These are phyloP conservation scores for Hypoxylon sp. DNA, from an alignment of 2,329 filamentous ascomycete genomes.

Conservation along the genomic window DNA sequence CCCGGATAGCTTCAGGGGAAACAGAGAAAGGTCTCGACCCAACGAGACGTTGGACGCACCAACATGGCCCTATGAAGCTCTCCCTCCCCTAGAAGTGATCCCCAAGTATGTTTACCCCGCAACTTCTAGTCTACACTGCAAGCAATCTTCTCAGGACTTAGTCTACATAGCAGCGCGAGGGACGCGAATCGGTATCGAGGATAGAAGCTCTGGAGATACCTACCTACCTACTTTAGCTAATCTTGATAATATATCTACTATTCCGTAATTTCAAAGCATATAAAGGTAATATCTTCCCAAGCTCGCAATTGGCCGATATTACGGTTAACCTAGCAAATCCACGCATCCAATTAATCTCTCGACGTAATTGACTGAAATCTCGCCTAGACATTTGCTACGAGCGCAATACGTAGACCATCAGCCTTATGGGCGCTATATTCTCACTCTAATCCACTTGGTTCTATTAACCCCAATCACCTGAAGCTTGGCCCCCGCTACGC, in stretches of 20 bases:
- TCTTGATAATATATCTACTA: no score
- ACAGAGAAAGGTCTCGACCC: constrained; percentile 15
- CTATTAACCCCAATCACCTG: constrained; percentile 12
- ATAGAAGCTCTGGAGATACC: neutral
- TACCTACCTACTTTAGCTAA: neutral
- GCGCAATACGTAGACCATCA: constrained; percentile 23
- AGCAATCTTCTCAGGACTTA: neutral
- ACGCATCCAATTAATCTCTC: neutral
- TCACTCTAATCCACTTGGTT: constrained; percentile 2
- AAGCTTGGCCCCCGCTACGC: neutral
- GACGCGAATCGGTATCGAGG: neutral
- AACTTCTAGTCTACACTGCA: neutral
- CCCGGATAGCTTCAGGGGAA: no score
- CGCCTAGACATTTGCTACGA: neutral
- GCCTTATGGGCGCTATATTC: constrained; percentile 21
- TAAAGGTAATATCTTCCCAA: neutral
- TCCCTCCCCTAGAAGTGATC: neutral
- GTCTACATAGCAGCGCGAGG: neutral
- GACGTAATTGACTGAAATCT: neutral
- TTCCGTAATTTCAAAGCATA: no score
- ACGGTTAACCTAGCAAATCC: neutral
- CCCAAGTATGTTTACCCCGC: constrained; percentile 1
- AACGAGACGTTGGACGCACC: constrained; percentile 4
- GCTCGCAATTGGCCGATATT: neutral
- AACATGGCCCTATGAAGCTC: constrained; percentile 7